Base-by-base conservation (phyloP, 208 protist species). In the Acanthamoeba triangularis region DNA sequence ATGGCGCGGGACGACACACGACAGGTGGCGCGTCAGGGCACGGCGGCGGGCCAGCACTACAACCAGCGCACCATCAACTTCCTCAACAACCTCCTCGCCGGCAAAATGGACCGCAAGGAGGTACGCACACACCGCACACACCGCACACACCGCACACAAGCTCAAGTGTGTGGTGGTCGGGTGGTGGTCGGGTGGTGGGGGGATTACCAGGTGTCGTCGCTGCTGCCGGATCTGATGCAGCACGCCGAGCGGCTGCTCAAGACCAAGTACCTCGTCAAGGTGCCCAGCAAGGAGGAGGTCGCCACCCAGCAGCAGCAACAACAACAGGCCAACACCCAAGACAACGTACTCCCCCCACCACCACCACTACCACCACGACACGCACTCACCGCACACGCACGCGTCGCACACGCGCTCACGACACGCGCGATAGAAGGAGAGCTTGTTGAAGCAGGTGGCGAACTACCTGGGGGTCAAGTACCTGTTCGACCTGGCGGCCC, bases 261-360 rank as follows among this genome's bases (percentile, higher is more conserved):
- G 74, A 82, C 37, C 20, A 82, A 82, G 74, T 82, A 82, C 74
- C 37, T 82, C 6, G 74, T 82, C 74, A 82, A 82, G 20, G 41
- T 10, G 18, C 74, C 74, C 10, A 11, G n/a, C 30, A 25, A 76
- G 35, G 67, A 35, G 11, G 67, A 41, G 67, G 20, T 63, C 56
- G 20, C 56, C 23, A 11, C 11, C 52, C 52, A 56, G 11, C 65
- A 74, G 25, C 65, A 74, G 65, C 33, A 76, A 14, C 11, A 33
- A 20, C 67, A n/a, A n/a, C n/a, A n/a, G n/a, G n/a, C 33, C 8
- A 28, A 28, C 20, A 8, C 7, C 33, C 11, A 47, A 47, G 10
- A 8, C 25, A n/a, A n/a, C 59, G 59, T 65, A 30, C 14, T 65
- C 23, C 59, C 13, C 49, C 7, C 49, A 18, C 49, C 49, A 0